Evolutionary conservation across 139 green algal species (phyloP), one percentile per base, ranked within the genome.

Genomic region (Coccomyxa sp.): DNA sequence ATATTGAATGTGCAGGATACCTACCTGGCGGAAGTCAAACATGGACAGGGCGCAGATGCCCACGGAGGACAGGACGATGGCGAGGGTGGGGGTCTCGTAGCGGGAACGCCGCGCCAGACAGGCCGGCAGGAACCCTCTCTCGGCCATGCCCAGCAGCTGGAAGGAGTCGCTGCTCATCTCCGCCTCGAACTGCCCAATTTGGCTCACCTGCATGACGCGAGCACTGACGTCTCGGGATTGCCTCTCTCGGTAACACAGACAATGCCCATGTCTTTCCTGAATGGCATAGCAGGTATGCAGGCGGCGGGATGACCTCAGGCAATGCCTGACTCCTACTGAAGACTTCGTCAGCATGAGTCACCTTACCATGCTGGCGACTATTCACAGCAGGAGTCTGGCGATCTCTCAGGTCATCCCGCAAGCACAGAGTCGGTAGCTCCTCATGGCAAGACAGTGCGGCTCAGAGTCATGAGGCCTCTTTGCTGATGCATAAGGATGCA

Each of bases 151-250:
- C 82, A 92, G 83, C 34, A 80, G 77, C 77, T 98, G 94, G 86
- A 95, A 99, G 36, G 83, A 89, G 85, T 99, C 96, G 18, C 80
- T 93, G 71, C 86, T 91, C 95, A 99, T 99, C 85, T 99, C 96
- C 0, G 95, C 95, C 79, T 97, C 89, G 83, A 97, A 99, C 83
- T 97, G 93, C 0, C 96, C 96, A 50, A 99, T 87, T 84, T 98
- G 96, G 37, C 86, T 95, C 55, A 81, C 37, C 50, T 64, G 50
- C 50, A 6, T 64, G n/a, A n/a, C n/a, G n/a, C n/a, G n/a, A n/a
- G n/a, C n/a, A n/a, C n/a, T n/a, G n/a, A n/a, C n/a, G n/a, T n/a
- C n/a, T n/a, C n/a, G n/a, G n/a, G n/a, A n/a, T n/a, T n/a, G n/a
- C n/a, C n/a, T n/a, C n/a, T n/a, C n/a, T n/a, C n/a, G n/a, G n/a